Percentiles rank a stretch among this genome's conserved stretches.
These are phyloP conservation scores for Gracilaria vermiculophylla DNA, from an alignment of 23 red algal species.

Conservation along the genomic window DNA sequence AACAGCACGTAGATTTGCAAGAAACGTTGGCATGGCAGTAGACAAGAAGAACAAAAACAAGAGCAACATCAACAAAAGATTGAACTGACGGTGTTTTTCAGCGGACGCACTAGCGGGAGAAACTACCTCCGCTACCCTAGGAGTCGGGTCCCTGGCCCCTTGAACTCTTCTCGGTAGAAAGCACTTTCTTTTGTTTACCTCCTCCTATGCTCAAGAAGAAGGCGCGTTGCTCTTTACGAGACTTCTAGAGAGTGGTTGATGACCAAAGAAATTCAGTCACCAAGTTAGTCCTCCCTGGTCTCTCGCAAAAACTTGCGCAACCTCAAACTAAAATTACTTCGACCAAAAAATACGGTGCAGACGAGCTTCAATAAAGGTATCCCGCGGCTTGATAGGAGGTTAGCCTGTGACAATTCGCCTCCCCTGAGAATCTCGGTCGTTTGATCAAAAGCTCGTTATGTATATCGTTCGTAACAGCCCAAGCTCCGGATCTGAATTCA, in stretches of 20 bases:
- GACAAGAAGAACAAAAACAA: background rate
- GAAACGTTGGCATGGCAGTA: background rate
- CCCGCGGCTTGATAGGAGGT: slow-evolving; percentile 6
- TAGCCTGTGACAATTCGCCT: background rate
- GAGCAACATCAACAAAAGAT: background rate
- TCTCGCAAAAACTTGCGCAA: slow-evolving; percentile 15
- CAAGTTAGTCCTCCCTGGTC: background rate
- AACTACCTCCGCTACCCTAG: background rate
- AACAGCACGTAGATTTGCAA: background rate
- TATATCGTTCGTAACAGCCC: background rate
- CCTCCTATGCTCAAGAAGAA: background rate
- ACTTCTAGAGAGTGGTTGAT: slow-evolving; percentile 15
- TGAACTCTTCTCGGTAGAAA: slow-evolving; percentile 18
- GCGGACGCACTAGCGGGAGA: background rate
- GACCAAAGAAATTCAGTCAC: slow-evolving; percentile 15
- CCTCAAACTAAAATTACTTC: background rate
- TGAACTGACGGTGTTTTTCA: background rate
- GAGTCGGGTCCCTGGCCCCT: background rate
- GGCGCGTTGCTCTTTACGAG: slow-evolving; percentile 25
- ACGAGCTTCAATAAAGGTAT: background rate
- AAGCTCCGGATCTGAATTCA: background rate
- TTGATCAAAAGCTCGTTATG: slow-evolving; percentile 5
- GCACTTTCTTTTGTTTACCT: slow-evolving; percentile 13
- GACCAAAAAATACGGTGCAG: background rate
- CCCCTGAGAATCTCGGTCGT: background rate